Evolutionary conservation across 257 asterid species (phyloP), one percentile per base, ranked within the genome.

Genomic region (Mitragyna speciosa): DNA sequence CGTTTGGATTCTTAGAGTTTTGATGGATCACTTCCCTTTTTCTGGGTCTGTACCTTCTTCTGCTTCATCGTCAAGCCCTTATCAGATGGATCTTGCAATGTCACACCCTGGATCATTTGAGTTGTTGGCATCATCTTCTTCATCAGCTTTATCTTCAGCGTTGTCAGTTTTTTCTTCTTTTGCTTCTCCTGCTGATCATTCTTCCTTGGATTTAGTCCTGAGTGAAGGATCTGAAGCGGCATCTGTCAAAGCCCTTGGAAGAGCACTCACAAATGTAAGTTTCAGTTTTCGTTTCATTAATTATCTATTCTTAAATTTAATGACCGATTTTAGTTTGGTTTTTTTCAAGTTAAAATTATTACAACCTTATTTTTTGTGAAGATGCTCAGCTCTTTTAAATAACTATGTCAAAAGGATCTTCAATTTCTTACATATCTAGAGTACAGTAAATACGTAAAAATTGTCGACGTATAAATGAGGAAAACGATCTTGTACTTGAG

Each of bases 211-310:
- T 65, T 75, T 84, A 11, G 75, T 80, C 15, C 63, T 72, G 15
- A 45, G 75, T 24, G 83, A 79, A 36, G 78, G 52, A 26, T 78
- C 75, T 78, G 80, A 74, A 36, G 65, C 66, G 8, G 76, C 75
- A 19, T 81, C 87, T n/a, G 78, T 63, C 39, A 84, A 51, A 69
- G 81, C 81, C 49, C 87, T 84, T 51, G 80, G 85, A 47, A 74
- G 85, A 73, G 85, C 85, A 15, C 87, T 84, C 52, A 78, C 83
- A 1, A 77, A 84, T 45, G 87, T 84, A 84, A 74, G 87, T 75
- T 15, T 11, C 43, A n/a, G n/a, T 26, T 63, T 36, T 36, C 41
- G 4, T 36, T 36, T 36, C 4, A 36, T 36, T 36, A 36, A 36
- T 36, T 36, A 36, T 4, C 41, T 36, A 1, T 36, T 36, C 41